phyloP scores from a whole-genome alignment of 768 basidiomycete genomes.

The Roridomyces roridus region DNA sequence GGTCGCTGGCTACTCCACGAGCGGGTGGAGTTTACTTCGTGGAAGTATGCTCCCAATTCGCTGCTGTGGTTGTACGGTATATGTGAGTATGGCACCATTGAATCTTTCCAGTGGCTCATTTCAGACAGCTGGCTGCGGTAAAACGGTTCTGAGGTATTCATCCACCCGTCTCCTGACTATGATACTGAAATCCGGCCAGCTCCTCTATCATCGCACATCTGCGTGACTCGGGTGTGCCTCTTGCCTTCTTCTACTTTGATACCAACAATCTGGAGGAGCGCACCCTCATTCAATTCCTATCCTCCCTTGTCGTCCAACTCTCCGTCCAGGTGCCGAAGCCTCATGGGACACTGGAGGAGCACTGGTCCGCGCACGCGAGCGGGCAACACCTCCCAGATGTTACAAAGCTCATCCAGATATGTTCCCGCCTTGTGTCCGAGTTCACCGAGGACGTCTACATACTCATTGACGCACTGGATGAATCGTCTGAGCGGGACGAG shows the following conservation, averaged over 20 bases:
- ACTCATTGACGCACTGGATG: constrained; percentile 30
- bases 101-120: not conserved
- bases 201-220: constrained; percentile 2
- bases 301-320: constrained; percentile 28
- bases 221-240: not conserved
- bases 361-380: not conserved
- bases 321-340: constrained; percentile 3
- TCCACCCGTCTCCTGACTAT: too few species aligned
- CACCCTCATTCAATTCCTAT: not conserved
- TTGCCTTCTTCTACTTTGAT: constrained; percentile 14
- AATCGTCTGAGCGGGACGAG: constrained; percentile 20
- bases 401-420: too few species aligned
- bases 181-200: not conserved
- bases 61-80: constrained; percentile 9
- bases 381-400: not conserved
- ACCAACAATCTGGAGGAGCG: constrained; percentile 1
- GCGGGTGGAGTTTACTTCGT: not conserved
- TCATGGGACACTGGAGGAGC: not conserved
- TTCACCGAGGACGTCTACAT: constrained; percentile 16
- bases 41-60: constrained; percentile 2
- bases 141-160: constrained; percentile 1
- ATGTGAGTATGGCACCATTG: not conserved
- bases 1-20: not conserved
- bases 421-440: constrained; percentile 4
- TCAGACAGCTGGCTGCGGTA: not conserved